phyloP scores from a whole-genome alignment of 2,329 filamentous ascomycete species.

The Beauveria rudraprayagi region DNA sequence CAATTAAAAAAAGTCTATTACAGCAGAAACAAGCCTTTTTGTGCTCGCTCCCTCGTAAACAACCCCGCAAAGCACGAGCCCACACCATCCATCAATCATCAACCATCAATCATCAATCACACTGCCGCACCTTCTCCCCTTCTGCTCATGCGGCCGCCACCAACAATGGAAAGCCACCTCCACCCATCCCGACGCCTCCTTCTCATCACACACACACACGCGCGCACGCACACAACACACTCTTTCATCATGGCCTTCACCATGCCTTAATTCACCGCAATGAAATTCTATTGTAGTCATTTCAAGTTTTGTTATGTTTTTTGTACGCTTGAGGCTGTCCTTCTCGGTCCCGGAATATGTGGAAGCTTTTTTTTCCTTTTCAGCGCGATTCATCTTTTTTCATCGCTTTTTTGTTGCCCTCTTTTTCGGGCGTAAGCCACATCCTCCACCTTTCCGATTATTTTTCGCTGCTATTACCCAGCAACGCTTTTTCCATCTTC shows the following conservation, averaged over 20 bases:
- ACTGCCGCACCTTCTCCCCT: too few relatives aligned
- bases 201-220: neutral
- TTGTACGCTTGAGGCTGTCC: slow-evolving; percentile 8
- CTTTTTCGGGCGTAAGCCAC: neutral
- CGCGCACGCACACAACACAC: neutral
- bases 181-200: neutral
- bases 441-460: neutral
- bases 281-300: neutral
- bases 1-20: neutral
- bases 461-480: neutral
- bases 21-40: too few relatives aligned
- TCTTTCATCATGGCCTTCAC: neutral
- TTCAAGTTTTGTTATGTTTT: slow-evolving; percentile 7
- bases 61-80: slow-evolving; percentile 1
- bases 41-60: neutral
- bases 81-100: neutral
- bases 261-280: neutral
- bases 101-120: neutral
- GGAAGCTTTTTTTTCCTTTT: neutral
- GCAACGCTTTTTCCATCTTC: neutral
- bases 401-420: neutral
- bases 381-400: neutral
- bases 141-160: neutral
- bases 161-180: neutral
- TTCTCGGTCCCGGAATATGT: slow-evolving; percentile 2